These are phyloP conservation scores for Monosporascus sp. DNA, from an alignment of 2,329 filamentous ascomycete species.

Conservation along the genomic window DNA sequence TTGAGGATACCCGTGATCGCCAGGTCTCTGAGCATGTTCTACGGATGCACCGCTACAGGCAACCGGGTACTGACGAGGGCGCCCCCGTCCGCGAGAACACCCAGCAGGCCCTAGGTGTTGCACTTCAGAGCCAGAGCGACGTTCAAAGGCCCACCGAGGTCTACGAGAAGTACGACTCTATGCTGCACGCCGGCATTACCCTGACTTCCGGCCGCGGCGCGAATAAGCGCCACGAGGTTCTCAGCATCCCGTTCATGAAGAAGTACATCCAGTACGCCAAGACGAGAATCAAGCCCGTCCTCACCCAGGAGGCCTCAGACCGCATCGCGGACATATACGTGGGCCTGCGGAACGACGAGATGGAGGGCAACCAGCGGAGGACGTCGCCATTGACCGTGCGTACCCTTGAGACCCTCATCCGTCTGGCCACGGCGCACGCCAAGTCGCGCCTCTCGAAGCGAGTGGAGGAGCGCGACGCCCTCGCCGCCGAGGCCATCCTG, in stretches of 20 bases:
- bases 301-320: constrained; percentile 88
- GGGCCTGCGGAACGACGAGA: constrained; percentile 88
- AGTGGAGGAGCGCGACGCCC: constrained; percentile 84
- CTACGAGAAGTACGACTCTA: constrained; percentile 92
- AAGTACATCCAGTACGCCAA: constrained; percentile 99
- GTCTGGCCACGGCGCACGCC: constrained; percentile 91
- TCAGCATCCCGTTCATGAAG: constrained; percentile 97
- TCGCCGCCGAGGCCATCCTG: constrained; percentile 82
- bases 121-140: constrained; percentile 70
- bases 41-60: constrained; percentile 93
- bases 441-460: constrained; percentile 84
- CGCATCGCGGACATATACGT: constrained; percentile 91
- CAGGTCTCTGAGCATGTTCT: constrained; percentile 94
- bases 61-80: constrained; percentile 88
- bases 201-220: constrained; percentile 68
- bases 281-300: constrained; percentile 77
- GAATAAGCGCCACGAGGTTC: constrained; percentile 74
- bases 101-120: constrained; percentile 80
- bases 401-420: constrained; percentile 96
- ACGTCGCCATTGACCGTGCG: constrained; percentile 95
- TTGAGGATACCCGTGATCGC: constrained; percentile 87
- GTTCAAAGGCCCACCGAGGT: constrained; percentile 77
- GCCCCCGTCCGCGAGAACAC: constrained; percentile 87
- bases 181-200: constrained; percentile 90
- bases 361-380: constrained; percentile 87